Base-by-base conservation (phyloP, 2,329 filamentous ascomycete species). In the Penicillium decumbens region DNA sequence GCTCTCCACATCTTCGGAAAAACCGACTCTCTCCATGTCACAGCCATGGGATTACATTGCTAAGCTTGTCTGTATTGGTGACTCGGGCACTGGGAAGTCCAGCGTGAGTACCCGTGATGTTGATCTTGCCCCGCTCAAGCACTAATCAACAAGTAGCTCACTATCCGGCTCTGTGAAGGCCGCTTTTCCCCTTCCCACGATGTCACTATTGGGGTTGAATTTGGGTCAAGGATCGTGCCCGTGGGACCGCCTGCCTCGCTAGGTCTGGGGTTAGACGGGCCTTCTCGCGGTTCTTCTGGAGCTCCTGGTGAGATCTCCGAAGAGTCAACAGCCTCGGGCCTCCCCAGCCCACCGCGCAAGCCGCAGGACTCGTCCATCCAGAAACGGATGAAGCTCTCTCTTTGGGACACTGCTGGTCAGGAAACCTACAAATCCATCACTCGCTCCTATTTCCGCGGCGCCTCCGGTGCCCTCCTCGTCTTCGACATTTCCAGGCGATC, bases 401-500 rank as follows among this genome's bases (percentile, higher is more conserved):
- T 97, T 9, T 97, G 92, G 92, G 92, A 96, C 67, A 97, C 92
- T 0, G 92, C 92, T 13, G 92, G 92, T 24, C 92, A 97, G 71
- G 92, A 97, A 75, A 95, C 90, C 10, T 97, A 97, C 77, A 96
- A 96, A 71, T 92, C 87, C 39, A 93, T 97, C 51, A 97, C 92
- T 7, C 80, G 92, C 47, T 93, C 88, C 54, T 96, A 96, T 75
- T 95, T 95, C 72, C 86, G 91, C 45, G 91, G 90, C 62, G 84
- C 85, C 33, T 83, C 80, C 0, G 85, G 85, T 28, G 85, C 85
- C 4, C 79, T 98, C 12, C 82, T 98, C 24, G 93, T 98, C 54
- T 98, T 96, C 67, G 93, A 98, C 71, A 92, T 98, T 58, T 88
- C 88, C 25, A 82, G 93, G 50, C 84, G 84, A 43, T 79, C 84